A percentile compares a stretch with the other conserved stretches of the same genome.
phyloP scores from a whole-genome alignment of 2,329 filamentous ascomycete species.

The Pyricularia pennisetigena region DNA sequence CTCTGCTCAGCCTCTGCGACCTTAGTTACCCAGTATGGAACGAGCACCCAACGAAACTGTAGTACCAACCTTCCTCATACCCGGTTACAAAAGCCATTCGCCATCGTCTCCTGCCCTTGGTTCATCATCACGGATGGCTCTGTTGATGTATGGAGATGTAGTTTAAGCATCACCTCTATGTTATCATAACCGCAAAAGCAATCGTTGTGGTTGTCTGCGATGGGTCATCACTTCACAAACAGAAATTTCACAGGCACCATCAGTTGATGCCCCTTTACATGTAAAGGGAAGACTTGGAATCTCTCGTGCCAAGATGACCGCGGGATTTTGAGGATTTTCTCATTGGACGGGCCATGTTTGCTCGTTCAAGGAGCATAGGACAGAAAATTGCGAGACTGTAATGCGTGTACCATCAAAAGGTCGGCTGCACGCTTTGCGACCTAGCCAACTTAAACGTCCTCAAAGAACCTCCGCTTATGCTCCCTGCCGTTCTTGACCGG shows the following conservation, averaged over 20 bases:
- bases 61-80: too few relatives aligned
- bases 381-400: not conserved
- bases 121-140: not conserved
- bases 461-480: not conserved
- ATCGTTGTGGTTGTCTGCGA: not conserved
- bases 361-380: not conserved
- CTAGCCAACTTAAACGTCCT: constrained; percentile 3
- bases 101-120: not conserved
- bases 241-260: not conserved
- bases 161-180: not conserved
- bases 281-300: not conserved
- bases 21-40: too few relatives aligned
- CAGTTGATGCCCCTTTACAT: not conserved
- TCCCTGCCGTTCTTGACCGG: constrained; percentile 1
- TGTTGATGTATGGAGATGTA: not conserved
- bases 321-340: not conserved
- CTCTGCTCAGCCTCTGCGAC: too few relatives aligned
- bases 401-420: not conserved
- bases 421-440: constrained; percentile 1
- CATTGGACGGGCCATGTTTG: not conserved
- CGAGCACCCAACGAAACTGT: too few relatives aligned
- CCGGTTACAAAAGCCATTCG: not conserved
- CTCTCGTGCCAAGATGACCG: not conserved
- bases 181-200: not conserved
- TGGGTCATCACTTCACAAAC: not conserved